A percentile compares a stretch with the other conserved stretches of the same genome.
These are phyloP conservation scores for Nicotiana paniculata DNA, from an alignment of 257 asterid species.

Conservation along the genomic window DNA sequence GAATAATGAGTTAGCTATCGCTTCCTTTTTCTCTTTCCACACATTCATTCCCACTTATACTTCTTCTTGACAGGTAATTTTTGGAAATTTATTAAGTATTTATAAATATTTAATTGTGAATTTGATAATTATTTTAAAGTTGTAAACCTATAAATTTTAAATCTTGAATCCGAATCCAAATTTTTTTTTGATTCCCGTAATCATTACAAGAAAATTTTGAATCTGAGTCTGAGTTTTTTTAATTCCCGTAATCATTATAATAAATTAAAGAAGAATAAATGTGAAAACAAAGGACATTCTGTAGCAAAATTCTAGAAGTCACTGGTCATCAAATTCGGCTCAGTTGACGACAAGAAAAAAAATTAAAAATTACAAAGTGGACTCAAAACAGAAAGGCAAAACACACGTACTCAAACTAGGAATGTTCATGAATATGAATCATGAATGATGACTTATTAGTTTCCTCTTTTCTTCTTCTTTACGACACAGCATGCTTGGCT, in stretches of 20 bases:
- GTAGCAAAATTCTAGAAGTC: neutral
- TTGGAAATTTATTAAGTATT: too few relatives aligned
- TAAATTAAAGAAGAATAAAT: neutral
- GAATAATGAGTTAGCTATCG: neutral
- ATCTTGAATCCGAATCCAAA: too few relatives aligned
- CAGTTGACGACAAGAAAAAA: neutral
- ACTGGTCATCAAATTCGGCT: conserved; percentile 1
- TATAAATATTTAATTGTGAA: too few relatives aligned
- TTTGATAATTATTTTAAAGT: too few relatives aligned
- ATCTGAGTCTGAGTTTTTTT: too few relatives aligned
- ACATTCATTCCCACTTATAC: neutral
- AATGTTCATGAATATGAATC: neutral
- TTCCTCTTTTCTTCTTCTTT: neutral
- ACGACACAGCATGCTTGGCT: neutral
- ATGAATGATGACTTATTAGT: neutral
- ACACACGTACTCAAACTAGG: neutral
- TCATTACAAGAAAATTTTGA: too few relatives aligned
- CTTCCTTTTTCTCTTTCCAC: neutral
- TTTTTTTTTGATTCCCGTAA: too few relatives aligned
- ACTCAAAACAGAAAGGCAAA: neutral
- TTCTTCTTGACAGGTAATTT: neutral
- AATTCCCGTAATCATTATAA: too few relatives aligned
- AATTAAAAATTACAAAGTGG: too few relatives aligned
- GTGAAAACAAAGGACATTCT: neutral
- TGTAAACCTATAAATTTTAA: too few relatives aligned